These are phyloP conservation scores for Aspergillus ochraceoroseus DNA, from an alignment of 2,329 filamentous ascomycete genomes.

Conservation along the genomic window DNA sequence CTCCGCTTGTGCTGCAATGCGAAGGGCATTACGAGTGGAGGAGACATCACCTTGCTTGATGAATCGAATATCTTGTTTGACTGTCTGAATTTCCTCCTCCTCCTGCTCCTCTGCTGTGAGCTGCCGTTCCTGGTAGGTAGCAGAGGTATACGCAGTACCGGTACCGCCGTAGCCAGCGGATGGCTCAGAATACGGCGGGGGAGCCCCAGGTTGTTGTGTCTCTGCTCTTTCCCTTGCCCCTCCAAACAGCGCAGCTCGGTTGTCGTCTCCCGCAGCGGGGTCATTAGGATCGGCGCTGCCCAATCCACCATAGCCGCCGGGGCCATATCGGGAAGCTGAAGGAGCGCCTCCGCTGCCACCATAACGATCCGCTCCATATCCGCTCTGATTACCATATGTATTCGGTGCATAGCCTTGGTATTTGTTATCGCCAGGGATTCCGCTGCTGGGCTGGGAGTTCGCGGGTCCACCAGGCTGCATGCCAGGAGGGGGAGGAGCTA, in stretches of 20 bases:
- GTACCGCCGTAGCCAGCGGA: slow-evolving; percentile 30
- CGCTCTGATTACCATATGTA: slow-evolving; percentile 50
- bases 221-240: slow-evolving; percentile 50
- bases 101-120: slow-evolving; percentile 77
- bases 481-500: slow-evolving; percentile 34
- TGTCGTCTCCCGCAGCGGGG: slow-evolving; percentile 49
- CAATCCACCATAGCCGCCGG: slow-evolving; percentile 54
- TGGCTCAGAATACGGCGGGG: slow-evolving; percentile 28
- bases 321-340: slow-evolving; percentile 45
- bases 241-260: slow-evolving; percentile 56
- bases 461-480: slow-evolving; percentile 24
- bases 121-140: slow-evolving; percentile 63
- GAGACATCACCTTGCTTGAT: slow-evolving; percentile 73
- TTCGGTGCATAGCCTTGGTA: slow-evolving; percentile 47
- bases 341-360: slow-evolving; percentile 45
- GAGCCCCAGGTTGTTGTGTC: slow-evolving; percentile 36
- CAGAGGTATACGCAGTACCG: slow-evolving; percentile 35
- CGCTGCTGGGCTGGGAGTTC: slow-evolving; percentile 16
- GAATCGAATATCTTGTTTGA: slow-evolving; percentile 68
- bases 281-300: slow-evolving; percentile 49
- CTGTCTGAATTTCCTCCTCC: slow-evolving; percentile 65
- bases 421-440: slow-evolving; percentile 32
- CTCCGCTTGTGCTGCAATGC: slow-evolving; percentile 63
- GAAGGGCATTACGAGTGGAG: slow-evolving; percentile 65
- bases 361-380: slow-evolving; percentile 52